Percentiles rank a stretch among this genome's conserved stretches.
Conservation (phyloP, 768 basidiomycete species). For the Gautieria morchelliformis region DNA sequence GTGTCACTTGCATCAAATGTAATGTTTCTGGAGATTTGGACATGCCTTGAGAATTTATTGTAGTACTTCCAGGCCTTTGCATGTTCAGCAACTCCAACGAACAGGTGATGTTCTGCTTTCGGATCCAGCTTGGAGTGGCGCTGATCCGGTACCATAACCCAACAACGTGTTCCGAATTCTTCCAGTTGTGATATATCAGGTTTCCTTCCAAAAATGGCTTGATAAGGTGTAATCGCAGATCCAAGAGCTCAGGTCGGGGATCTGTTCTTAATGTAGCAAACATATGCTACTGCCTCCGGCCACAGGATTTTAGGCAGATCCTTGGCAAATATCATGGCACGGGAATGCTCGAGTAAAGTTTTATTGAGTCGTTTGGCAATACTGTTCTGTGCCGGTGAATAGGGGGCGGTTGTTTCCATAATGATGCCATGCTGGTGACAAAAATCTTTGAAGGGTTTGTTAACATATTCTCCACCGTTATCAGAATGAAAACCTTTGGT, state of each 20-base stretch:
- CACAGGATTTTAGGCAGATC: background rate
- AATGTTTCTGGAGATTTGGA: no score
- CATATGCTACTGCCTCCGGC: background rate
- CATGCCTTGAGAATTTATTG: no score
- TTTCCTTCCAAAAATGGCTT: slow-evolving; percentile 15
- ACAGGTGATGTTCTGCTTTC: no score
- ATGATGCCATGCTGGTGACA: slow-evolving; percentile 19
- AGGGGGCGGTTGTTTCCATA: slow-evolving; percentile 24
- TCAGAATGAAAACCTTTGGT: background rate
- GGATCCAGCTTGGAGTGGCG: no score
- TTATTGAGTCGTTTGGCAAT: slow-evolving; percentile 3
- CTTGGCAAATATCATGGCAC: background rate
- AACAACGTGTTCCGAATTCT: no score
- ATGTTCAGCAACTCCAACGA: no score
- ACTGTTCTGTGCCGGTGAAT: slow-evolving; percentile 30
- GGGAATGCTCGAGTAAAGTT: background rate
- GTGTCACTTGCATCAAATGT: no score
- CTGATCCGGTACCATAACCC: no score
- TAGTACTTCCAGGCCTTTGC: no score
- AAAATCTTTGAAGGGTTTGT: slow-evolving; percentile 16
- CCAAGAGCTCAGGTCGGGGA: background rate
- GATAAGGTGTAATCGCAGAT: slow-evolving; percentile 13
- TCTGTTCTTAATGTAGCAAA: slow-evolving; percentile 3
- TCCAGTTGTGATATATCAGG: slow-evolving; percentile 6
- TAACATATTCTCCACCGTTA: slow-evolving; percentile 6